Base-by-base conservation (phyloP, 1,284 basidiomycete species). In the Lentinus polychrous region DNA sequence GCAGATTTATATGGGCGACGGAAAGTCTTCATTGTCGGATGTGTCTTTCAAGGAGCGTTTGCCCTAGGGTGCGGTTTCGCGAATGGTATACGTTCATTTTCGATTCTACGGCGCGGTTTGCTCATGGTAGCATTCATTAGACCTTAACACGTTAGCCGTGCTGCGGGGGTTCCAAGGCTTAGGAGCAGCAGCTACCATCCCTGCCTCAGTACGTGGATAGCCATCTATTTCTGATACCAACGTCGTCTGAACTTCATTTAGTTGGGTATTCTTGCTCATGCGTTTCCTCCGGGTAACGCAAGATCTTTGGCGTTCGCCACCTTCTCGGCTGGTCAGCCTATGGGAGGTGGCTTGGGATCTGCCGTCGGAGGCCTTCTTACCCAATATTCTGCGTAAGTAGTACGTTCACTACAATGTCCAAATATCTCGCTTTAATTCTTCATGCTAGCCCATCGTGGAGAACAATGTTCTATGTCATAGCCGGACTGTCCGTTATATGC, bases 321-420 rank as follows among this genome's bases (percentile, higher is more conserved):
- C 0, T 91, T 91, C 52, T 73, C 81, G 2, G 78, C 89, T 0
- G 91, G 91, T n/a, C 89, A 87, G 3, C 90, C 91, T 0, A 63
- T 93, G 0, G 91, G 90, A 0, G 83, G 75, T 0, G 82, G 79
- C 0, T 65, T 92, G 6, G 90, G 90, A 0, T 72, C 74, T 6
- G 65, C 80, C 0, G 57, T 86, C 3, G 90, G 89, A 8, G 89
- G 87, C 24, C 66, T 86, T 1, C 67, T 94, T 17, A 85, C 81
- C 0, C 75, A 90, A 55, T 75, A 81, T 23, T 78, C 83, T 0
- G 58, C 61, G 75, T 78, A 54, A 34, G 57, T 55, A 24, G 23
- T 60, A n/a, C 54, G 5, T 27, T 5, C 27, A 10, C 4, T 10
- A 10, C 10, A 27, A 5, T 10, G 27, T 27, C 27, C 4, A 27